Base-by-base conservation (phyloP, 2,329 filamentous ascomycete species). In the Juglanconis oblonga region DNA sequence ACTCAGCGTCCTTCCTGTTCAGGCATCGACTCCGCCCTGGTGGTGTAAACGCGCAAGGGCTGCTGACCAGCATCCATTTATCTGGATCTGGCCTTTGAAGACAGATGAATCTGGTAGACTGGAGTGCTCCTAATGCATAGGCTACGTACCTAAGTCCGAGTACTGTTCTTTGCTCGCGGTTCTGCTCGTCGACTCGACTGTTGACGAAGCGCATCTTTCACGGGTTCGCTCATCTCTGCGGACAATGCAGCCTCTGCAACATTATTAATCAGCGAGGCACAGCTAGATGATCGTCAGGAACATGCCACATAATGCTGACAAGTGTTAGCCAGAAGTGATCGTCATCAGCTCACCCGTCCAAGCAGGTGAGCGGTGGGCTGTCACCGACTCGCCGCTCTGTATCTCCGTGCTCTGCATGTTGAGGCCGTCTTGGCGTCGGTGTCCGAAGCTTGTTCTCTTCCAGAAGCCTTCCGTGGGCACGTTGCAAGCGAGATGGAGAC, bases 321-420 rank as follows among this genome's bases (percentile, higher is more conserved):
- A 38, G 38, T n/a, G 11, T 32, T 13, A 11, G 4, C 13, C 36
- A 42, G 29, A 6, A 17, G 13, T 32, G 36, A 55, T 45, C 52
- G 52, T 55, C 52, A 31, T 55, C 52, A 55, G 52, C 52, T 33
- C 52, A 33, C 52, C 42, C 14, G 36, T 40, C 52, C 5, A 45
- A 55, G 52, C n/a, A 55, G 52, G 52, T 55, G 42, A 45, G 42
- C 52, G 32, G 52, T 14, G 17, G 32, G 14, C 33, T n/a, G 4
- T 9, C n/a, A 33, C 52, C 52, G 52, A 55, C 17, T 24, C n/a
- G 10, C 49, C 49, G 49, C 38, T 32, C 49, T 36, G 13, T 38
- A 38, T 52, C n/a, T 52, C 4, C 10, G 24, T 2, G 2, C 14
- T 10, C n/a, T 38, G 33, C n/a, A 52, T 29, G 33, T 32, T 29